Percentiles rank a stretch among this genome's conserved stretches.
Conservation (phyloP, 768 basidiomycete genomes). For the Xanthoconium purpureum region DNA sequence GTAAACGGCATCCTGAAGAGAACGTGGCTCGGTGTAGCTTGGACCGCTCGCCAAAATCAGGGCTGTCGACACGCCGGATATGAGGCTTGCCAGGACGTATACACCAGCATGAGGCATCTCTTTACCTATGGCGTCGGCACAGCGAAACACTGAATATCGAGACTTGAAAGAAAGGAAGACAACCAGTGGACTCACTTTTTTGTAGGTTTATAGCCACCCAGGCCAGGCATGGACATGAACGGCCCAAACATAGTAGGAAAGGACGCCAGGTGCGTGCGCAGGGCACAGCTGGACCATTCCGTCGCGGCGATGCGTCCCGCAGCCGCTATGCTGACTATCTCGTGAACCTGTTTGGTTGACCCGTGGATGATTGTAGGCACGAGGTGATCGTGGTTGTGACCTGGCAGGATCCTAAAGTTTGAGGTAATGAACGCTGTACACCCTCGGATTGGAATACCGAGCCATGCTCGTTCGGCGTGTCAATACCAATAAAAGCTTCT, state of each 20-base stretch:
- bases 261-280: constrained; percentile 17
- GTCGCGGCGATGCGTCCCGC: constrained; percentile 4
- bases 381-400: constrained; percentile 9
- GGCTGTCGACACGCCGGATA: constrained; percentile 19
- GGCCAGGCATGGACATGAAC: constrained; percentile 16
- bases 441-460: constrained; percentile 5
- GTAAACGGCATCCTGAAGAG: constrained; percentile 46
- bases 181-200: not conserved
- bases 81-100: constrained; percentile 19
- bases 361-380: constrained; percentile 7
- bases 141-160: not conserved
- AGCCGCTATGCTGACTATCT: constrained; percentile 1
- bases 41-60: constrained; percentile 13
- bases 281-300: constrained; percentile 18
- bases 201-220: constrained; percentile 23
- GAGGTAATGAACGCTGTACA: constrained; percentile 23
- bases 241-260: constrained; percentile 19
- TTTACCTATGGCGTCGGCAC: constrained; percentile 15
- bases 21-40: constrained; percentile 44
- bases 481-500: not conserved
- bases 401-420: not conserved
- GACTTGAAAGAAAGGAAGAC: constrained; percentile 8
- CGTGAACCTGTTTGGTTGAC: not conserved
- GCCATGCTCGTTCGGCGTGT: constrained; percentile 20
- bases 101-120: constrained; percentile 19